Evolutionary conservation across 805 yeast genomes (phyloP), one percentile per base, ranked within the genome.

Genomic region (Starmerella davenportii): DNA sequence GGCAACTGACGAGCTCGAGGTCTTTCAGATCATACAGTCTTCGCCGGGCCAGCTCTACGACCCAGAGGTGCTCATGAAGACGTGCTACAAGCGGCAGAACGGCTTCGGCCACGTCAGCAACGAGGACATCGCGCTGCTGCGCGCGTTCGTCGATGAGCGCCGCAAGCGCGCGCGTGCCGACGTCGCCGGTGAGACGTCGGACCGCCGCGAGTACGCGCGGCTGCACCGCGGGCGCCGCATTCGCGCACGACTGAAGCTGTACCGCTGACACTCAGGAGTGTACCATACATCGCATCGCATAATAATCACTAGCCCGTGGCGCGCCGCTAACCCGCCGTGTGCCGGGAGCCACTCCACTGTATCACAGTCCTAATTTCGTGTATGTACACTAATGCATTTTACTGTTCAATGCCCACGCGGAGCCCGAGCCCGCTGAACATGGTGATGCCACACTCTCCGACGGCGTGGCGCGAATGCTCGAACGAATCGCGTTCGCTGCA

Each of bases 21-120:
- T 82, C 16, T 90, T 87, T 53, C 95, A 85, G 59, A 65, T 75
- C 27, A 69, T 87, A 46, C 98, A 87, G 57, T 76, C 78, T 43
- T 71, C 68, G 24, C 98, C 98, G 18, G 44, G 44, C 14, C 34
- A 38, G 21, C 43, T 52, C 14, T 37, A 47, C 30, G 78, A 84
- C 55, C 84, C 90, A 2, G 73, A 75, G 46, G 57, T 60, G 4
- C 61, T 84, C 35, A 66, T 84, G 50, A 84, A 76, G 43, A 65
- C 74, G 29, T 79, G 92, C 46, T 85, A 77, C 59, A 75, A 75
- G 50, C 74, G 74, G 41, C 66, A 76, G 35, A 70, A 75, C 19
- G 77, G 81, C 0, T 74, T 74, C 51, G 84, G 80, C 17, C 75
- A 75, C 44, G 58, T 81, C 18, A 73, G 85, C 2, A 94, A 85